Conservation (phyloP, 192 early-diverging fungal genomes). For the Hyaloraphidium curvatum region DNA sequence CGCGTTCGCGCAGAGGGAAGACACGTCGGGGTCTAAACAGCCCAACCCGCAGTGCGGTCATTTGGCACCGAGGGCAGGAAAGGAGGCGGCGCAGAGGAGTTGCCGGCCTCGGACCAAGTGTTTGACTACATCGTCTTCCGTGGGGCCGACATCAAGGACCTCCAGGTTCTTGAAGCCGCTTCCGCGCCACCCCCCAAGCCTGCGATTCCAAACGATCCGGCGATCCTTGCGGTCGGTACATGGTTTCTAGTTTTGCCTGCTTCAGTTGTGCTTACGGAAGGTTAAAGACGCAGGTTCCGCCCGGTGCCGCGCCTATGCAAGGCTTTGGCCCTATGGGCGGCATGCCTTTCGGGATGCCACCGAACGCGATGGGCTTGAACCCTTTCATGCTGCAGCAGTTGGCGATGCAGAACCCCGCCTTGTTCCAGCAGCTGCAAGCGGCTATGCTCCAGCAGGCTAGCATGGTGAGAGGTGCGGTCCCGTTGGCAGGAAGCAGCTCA, state of each 20-base stretch:
- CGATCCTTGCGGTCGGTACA: slow-evolving; percentile 32
- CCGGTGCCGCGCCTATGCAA: no score
- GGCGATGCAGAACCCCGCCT: slow-evolving; percentile 5
- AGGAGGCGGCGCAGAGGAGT: slow-evolving; percentile 53
- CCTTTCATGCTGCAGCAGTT: slow-evolving; percentile 3
- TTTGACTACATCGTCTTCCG: slow-evolving; percentile 89
- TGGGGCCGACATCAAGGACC: slow-evolving; percentile 77
- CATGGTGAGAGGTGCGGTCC: no score
- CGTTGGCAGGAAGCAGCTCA: no score
- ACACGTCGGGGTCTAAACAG: not conserved
- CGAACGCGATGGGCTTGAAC: no score
- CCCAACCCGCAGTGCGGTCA: slow-evolving; percentile 67
- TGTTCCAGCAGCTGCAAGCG: slow-evolving; percentile 10
- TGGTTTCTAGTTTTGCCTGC: no score
- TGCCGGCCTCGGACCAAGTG: slow-evolving; percentile 62
- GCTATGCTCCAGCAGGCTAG: no score
- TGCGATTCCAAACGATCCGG: slow-evolving; percentile 65
- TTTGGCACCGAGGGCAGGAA: slow-evolving; percentile 88
- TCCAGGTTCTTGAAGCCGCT: slow-evolving; percentile 34
- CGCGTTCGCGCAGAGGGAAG: not conserved
- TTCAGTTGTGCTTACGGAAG: no score
- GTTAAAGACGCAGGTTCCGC: no score
- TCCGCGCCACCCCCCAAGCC: slow-evolving; percentile 19
- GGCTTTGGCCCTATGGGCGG: no score
- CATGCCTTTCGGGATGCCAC: no score